Evolutionary conservation across 2,329 filamentous ascomycete genomes (phyloP).

Genomic region (Pochonia chlamydosporia): DNA sequence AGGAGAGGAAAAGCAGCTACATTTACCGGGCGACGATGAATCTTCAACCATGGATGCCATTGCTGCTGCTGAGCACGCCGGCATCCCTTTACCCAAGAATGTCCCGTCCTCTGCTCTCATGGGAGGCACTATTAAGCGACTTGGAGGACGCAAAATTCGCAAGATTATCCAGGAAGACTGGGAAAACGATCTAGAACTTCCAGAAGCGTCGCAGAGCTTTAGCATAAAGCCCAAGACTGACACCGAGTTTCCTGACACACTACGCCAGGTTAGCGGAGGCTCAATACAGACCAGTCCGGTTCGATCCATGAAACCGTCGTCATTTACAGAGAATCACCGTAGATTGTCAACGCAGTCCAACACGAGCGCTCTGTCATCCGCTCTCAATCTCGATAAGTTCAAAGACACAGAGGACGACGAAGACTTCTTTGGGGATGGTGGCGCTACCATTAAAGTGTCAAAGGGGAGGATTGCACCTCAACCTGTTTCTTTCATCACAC

Average conservation of each 20-base stretch:
- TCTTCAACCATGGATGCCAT: slow-evolving; percentile 80
- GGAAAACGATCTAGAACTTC: slow-evolving; percentile 71
- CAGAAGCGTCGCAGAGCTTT: slow-evolving; percentile 51
- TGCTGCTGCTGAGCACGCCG: slow-evolving; percentile 77
- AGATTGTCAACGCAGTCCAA: slow-evolving; percentile 25
- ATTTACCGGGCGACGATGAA: slow-evolving; percentile 80
- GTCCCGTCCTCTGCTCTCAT: slow-evolving; percentile 84
- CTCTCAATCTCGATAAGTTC: slow-evolving; percentile 57
- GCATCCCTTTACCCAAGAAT: slow-evolving; percentile 84
- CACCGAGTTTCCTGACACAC: slow-evolving; percentile 58
- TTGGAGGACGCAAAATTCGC: slow-evolving; percentile 69
- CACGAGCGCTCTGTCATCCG: slow-evolving; percentile 32
- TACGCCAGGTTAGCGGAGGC: slow-evolving; percentile 59
- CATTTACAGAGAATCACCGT: slow-evolving; percentile 20
- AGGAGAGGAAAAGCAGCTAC: slow-evolving; percentile 80
- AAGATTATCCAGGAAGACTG: slow-evolving; percentile 74
- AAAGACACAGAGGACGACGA: slow-evolving; percentile 58
- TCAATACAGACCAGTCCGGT: slow-evolving; percentile 49
- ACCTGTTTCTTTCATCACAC: slow-evolving; percentile 47
- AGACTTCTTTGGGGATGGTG: slow-evolving; percentile 57
- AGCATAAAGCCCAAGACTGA: slow-evolving; percentile 60
- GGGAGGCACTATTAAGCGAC: slow-evolving; percentile 86
- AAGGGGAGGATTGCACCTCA: slow-evolving; percentile 50
- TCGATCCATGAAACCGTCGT: slow-evolving; percentile 27
- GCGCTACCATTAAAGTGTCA: slow-evolving; percentile 62